phyloP scores from a whole-genome alignment of 2,329 filamentous ascomycete genomes.

The Beauveria varroae region DNA sequence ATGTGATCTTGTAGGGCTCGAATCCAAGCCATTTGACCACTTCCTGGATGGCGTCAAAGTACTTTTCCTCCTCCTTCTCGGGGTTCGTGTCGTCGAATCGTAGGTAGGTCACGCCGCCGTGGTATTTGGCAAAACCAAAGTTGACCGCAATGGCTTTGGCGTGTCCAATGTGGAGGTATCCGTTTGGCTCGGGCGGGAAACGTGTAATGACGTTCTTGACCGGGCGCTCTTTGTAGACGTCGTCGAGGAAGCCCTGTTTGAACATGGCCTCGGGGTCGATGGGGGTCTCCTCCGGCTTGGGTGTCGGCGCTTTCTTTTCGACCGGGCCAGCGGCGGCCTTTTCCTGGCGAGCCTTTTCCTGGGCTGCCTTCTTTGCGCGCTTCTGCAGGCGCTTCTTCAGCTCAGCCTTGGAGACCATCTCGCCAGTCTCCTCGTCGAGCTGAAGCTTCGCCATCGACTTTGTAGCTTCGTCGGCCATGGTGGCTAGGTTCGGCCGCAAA shows the following conservation, averaged over 20 bases:
- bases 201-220: constrained; percentile 57
- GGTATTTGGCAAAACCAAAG: constrained; percentile 84
- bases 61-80: constrained; percentile 83
- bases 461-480: constrained; percentile 40
- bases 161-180: constrained; percentile 88
- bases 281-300: constrained; percentile 39
- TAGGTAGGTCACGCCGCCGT: constrained; percentile 51
- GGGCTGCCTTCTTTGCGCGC: constrained; percentile 47
- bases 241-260: constrained; percentile 67
- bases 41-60: constrained; percentile 82
- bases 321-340: constrained; percentile 59
- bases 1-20: constrained; percentile 52
- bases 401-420: constrained; percentile 56
- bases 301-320: constrained; percentile 20
- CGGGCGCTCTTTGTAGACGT: constrained; percentile 63
- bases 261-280: constrained; percentile 63
- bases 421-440: constrained; percentile 55
- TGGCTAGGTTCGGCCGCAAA: constrained; percentile 9
- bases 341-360: constrained; percentile 69
- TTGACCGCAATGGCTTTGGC: constrained; percentile 94
- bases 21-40: constrained; percentile 75
- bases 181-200: constrained; percentile 85
- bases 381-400: constrained; percentile 53
- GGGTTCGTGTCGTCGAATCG: constrained; percentile 94
- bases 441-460: constrained; percentile 49